Percentiles rank a stretch among this genome's conserved stretches.
Conservation (phyloP, 169 alveolate species). For the Cryptosporidium ryanae region DNA sequence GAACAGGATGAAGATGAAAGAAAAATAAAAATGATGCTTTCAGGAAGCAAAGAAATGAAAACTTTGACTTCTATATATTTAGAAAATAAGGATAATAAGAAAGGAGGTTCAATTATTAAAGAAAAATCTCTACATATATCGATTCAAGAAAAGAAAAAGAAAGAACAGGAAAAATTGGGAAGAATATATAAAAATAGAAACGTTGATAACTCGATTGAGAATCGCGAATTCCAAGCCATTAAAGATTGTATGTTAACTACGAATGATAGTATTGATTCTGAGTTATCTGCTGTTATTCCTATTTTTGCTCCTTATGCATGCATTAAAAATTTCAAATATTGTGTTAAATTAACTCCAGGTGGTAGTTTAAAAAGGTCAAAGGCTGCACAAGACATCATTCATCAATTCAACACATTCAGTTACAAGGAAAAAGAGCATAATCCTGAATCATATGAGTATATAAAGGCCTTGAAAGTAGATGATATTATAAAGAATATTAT, state of each 20-base stretch:
- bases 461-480: slow-evolving; percentile 22
- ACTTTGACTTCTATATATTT: slow-evolving; percentile 42
- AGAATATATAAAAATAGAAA: slow-evolving; percentile 36
- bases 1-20: slow-evolving; percentile 89
- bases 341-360: slow-evolving; percentile 66
- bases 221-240: slow-evolving; percentile 54
- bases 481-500: slow-evolving; percentile 49
- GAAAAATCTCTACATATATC: slow-evolving; percentile 32
- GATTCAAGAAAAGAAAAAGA: slow-evolving; percentile 52
- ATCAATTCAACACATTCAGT: slow-evolving; percentile 22
- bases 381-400: slow-evolving; percentile 67
- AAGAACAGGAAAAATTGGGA: slow-evolving; percentile 66
- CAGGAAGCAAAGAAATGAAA: slow-evolving; percentile 85
- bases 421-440: slow-evolving; percentile 47
- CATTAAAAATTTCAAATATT: slow-evolving; percentile 25
- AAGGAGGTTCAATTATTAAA: not conserved
- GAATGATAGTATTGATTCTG: slow-evolving; percentile 36
- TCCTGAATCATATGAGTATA: slow-evolving; percentile 55
- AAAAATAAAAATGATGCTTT: slow-evolving; percentile 80
- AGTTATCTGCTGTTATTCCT: slow-evolving; percentile 64
- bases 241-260: slow-evolving; percentile 27
- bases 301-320: slow-evolving; percentile 58
- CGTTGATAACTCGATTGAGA: slow-evolving; percentile 61
- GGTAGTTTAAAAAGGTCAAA: slow-evolving; percentile 59
- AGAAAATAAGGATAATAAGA: slow-evolving; percentile 4